Percentiles rank a stretch among this genome's conserved stretches.
phyloP scores from a whole-genome alignment of 1,284 basidiomycete genomes.

The Trichosporon inkin region DNA sequence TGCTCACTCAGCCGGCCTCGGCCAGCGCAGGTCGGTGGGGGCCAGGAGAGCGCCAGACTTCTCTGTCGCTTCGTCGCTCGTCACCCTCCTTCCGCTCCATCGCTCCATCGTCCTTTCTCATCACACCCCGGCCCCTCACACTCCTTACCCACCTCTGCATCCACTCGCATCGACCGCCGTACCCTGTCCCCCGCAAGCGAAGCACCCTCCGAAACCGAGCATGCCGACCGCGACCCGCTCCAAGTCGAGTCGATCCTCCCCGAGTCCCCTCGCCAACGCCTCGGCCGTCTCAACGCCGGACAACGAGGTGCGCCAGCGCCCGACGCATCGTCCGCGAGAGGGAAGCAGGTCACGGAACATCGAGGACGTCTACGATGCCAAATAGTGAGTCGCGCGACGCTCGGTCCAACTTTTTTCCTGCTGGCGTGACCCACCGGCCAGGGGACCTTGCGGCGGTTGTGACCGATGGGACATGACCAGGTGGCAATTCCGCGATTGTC shows the following conservation, averaged over 20 bases:
- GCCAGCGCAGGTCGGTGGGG: too few species aligned
- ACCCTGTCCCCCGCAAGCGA: not conserved
- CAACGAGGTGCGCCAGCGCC: constrained; percentile 18
- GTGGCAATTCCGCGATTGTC: not conserved
- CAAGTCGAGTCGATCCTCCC: constrained; percentile 15
- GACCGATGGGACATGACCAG: not conserved
- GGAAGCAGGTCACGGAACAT: constrained; percentile 37
- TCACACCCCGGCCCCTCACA: not conserved
- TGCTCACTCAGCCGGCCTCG: too few species aligned
- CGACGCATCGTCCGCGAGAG: constrained; percentile 24
- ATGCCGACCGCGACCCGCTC: constrained; percentile 41
- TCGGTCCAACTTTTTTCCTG: constrained; percentile 1
- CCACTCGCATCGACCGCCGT: not conserved
- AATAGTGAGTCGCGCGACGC: constrained; percentile 40
- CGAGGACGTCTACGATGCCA: constrained; percentile 49
- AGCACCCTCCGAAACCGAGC: not conserved
- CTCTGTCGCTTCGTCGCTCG: not conserved
- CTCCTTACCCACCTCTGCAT: constrained; percentile 1
- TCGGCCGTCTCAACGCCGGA: constrained; percentile 20
- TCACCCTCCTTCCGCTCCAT: not conserved
- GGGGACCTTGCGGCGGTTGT: not conserved
- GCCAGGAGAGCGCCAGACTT: not conserved
- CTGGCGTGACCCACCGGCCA: not conserved
- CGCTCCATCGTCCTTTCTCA: not conserved
- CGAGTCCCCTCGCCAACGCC: not conserved